phyloP scores from a whole-genome alignment of 768 basidiomycete species.

The Lenzites betulinus region DNA sequence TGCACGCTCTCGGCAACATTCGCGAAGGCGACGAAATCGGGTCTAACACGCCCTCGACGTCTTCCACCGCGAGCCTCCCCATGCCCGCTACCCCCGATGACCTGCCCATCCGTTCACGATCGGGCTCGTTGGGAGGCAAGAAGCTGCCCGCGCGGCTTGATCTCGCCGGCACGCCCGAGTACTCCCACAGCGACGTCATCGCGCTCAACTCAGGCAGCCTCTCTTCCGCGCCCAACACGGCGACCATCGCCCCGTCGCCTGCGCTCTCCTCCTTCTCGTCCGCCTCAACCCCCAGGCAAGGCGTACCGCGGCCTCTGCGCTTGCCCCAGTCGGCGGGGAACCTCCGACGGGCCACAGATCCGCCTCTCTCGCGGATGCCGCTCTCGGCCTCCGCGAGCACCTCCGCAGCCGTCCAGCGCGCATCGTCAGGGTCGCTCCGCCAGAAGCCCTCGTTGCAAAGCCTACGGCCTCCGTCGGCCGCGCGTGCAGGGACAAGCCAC shows the following conservation, averaged over 20 bases:
- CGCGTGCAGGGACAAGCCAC: background rate
- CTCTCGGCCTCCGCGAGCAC: background rate
- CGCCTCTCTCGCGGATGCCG: background rate
- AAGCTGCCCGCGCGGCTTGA: constrained; percentile 13
- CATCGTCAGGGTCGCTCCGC: constrained; percentile 6
- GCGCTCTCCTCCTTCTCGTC: background rate
- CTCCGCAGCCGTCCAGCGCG: background rate
- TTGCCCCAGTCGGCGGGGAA: constrained; percentile 19
- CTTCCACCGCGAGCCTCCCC: constrained; percentile 25
- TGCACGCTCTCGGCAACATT: constrained; percentile 21
- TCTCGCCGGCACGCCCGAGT: constrained; percentile 1
- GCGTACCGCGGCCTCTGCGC: constrained; percentile 26
- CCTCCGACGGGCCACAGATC: constrained; percentile 5
- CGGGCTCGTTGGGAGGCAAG: constrained; percentile 5
- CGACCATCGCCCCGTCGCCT: background rate
- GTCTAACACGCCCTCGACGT: constrained; percentile 24
- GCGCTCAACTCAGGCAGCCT: constrained; percentile 18
- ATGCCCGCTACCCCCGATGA: constrained; percentile 28
- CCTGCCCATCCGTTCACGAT: background rate
- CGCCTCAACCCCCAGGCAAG: background rate
- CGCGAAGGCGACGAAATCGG: constrained; percentile 24
- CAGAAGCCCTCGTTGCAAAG: constrained; percentile 1
- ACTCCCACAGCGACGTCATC: constrained; percentile 5
- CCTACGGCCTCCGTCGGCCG: background rate
- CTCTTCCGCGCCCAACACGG: constrained; percentile 5